Base-by-base conservation (phyloP, 2,329 filamentous ascomycete genomes). In the Didymella lethalis region DNA sequence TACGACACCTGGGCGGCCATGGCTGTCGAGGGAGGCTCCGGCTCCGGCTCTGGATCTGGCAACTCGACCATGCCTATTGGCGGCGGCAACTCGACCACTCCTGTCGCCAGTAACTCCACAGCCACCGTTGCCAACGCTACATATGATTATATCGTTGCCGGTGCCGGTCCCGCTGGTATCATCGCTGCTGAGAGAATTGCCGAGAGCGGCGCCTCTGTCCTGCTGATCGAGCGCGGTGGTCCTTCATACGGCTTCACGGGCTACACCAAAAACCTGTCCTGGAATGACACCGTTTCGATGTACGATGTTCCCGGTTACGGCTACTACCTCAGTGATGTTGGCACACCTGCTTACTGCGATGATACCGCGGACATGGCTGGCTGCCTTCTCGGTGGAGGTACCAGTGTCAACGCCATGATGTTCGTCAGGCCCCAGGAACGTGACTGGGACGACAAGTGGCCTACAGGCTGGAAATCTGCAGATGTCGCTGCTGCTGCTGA, bases 361-460 rank as follows among this genome's bases (percentile, higher is more conserved):
- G 89, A 91, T 71, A 86, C 85, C n/a, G 87, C 88, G 54, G 85
- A 88, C 64, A 89, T 89, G 85, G 86, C 87, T 10, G 89, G 88
- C 7, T 91, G 89, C 63, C 79, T 91, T 29, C 82, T 91, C 1
- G 89, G 89, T 40, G 89, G 89, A 46, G 85, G 86, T 3, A 88
- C 85, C 1, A 83, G 85, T 18, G 80, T 90, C 68, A 91, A 90
- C 65, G 84, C 87, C 40, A 86, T 85, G 54, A 76, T 75, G 69
- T 74, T 67, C 31, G 73, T 77, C 49, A 71, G 59, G 51, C 75
- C 75, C 16, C 70, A 74, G 23, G 65, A 71, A 23, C 60, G 64
- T 7, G 90, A 92, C 72, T 92, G 89, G 78, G 86, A 92, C 70
- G 84, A 86, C 70, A 89, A 90, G 72, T 92, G 90, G 80, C 90